Conservation (phyloP, 306 rosid species). For the Gynostemma pentaphyllum region DNA sequence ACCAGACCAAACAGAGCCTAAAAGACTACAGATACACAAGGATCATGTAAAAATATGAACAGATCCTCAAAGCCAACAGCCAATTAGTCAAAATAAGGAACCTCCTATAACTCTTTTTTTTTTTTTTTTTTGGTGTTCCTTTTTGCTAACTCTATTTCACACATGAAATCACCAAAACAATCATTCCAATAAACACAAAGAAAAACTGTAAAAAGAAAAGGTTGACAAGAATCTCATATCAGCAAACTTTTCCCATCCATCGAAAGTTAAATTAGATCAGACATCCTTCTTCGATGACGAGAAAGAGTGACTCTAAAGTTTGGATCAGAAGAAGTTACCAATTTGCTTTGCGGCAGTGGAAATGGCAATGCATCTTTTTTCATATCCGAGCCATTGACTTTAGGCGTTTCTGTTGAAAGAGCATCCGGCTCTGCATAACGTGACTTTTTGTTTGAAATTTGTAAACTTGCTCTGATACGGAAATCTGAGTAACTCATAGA, state of each 20-base stretch:
- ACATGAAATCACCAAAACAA: not conserved
- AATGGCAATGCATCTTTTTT: conserved; percentile 23
- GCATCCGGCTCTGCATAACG: conserved; percentile 32
- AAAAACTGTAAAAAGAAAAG: not conserved
- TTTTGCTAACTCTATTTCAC: conserved; percentile 3
- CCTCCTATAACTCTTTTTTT: not conserved
- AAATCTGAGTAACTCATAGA: conserved; percentile 53
- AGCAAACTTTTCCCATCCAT: conserved; percentile 1
- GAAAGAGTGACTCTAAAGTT: conserved; percentile 34
- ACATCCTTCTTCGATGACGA: conserved; percentile 80
- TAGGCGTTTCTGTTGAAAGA: conserved; percentile 36
- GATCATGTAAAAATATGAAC: conserved; percentile 7
- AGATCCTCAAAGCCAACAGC: conserved; percentile 7
- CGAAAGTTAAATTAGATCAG: conserved; percentile 39
- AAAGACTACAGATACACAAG: not conserved
- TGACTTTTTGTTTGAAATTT: conserved; percentile 36
- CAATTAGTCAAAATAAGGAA: not conserved
- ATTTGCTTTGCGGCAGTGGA: conserved; percentile 29
- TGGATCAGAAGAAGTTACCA: conserved; percentile 49
- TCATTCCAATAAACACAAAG: not conserved
- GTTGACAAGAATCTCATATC: not conserved
- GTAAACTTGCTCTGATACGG: conserved; percentile 43
- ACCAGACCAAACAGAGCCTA: conserved; percentile 5
- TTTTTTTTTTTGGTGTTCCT: not conserved
- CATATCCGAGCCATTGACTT: conserved; percentile 35